These are phyloP conservation scores for Aspergillaceae sp. DNA, from an alignment of 2,329 filamentous ascomycete species.

Conservation along the genomic window DNA sequence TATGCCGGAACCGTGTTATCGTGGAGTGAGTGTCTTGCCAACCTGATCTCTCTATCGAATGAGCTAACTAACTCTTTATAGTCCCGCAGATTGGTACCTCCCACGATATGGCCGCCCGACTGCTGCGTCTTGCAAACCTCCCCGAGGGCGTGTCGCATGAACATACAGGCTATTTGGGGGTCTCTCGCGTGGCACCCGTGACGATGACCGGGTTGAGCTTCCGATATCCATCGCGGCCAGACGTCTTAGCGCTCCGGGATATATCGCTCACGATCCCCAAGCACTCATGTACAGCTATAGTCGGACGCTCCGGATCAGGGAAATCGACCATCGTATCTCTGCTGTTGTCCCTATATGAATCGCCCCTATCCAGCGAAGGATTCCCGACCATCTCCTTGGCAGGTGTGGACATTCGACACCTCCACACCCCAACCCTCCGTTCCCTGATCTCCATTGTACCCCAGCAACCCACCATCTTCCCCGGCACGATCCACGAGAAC, in stretches of 20 bases:
- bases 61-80: conserved; percentile 10
- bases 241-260: conserved; percentile 49
- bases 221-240: conserved; percentile 55
- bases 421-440: conserved; percentile 55
- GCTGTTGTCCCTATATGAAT: conserved; percentile 61
- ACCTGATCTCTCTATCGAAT: neutral
- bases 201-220: conserved; percentile 59
- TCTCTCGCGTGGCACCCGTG: conserved; percentile 42
- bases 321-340: conserved; percentile 78
- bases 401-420: conserved; percentile 45
- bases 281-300: conserved; percentile 64
- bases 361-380: conserved; percentile 14
- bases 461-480: conserved; percentile 56
- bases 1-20: conserved; percentile 61
- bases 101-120: conserved; percentile 60
- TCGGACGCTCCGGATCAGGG: conserved; percentile 78
- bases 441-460: conserved; percentile 52
- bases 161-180: conserved; percentile 40
- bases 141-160: conserved; percentile 51
- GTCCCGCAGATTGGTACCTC: conserved; percentile 73
- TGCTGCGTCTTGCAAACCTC: conserved; percentile 62
- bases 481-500: conserved; percentile 35
- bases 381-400: conserved; percentile 43
- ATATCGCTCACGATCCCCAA: conserved; percentile 58
- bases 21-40: conserved; percentile 39